phyloP scores from a whole-genome alignment of 306 rosid genomes.

The Erythrophleum fordii region DNA sequence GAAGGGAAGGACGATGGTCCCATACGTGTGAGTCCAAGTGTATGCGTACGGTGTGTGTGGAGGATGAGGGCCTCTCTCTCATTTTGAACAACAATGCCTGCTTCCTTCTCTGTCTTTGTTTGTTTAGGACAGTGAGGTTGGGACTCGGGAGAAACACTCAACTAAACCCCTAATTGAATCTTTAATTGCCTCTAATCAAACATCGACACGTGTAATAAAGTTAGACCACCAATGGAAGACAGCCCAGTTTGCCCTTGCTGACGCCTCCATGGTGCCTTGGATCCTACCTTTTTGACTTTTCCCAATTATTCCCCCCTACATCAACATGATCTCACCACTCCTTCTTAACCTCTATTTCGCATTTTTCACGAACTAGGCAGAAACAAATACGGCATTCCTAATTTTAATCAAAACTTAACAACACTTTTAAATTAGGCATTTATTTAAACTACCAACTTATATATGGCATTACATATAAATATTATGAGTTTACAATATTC shows the following conservation, averaged over 20 bases:
- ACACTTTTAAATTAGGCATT: no score
- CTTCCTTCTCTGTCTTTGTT: constrained; percentile 53
- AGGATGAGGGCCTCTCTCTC: constrained; percentile 6
- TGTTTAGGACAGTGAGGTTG: constrained; percentile 30
- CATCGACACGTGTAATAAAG: constrained; percentile 23
- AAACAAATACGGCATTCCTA: no score
- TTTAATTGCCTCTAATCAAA: not conserved
- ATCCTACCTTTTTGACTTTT: constrained; percentile 55
- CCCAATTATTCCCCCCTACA: constrained; percentile 37
- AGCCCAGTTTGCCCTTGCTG: constrained; percentile 51
- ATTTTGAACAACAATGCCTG: constrained; percentile 35
- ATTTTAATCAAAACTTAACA: no score
- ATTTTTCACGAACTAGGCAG: no score
- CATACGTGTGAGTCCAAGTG: constrained; percentile 39
- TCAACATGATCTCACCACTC: not conserved
- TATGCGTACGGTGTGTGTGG: constrained; percentile 29
- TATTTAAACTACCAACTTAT: no score
- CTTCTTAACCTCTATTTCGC: not conserved
- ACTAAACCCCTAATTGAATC: not conserved
- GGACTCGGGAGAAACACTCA: not conserved
- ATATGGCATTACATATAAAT: no score
- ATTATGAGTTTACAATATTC: no score
- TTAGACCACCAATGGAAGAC: constrained; percentile 44
- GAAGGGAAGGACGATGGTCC: constrained; percentile 75
- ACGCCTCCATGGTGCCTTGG: constrained; percentile 54